Conservation (phyloP, 148 eudicot species). For the Rhododendron ferrugineum region DNA sequence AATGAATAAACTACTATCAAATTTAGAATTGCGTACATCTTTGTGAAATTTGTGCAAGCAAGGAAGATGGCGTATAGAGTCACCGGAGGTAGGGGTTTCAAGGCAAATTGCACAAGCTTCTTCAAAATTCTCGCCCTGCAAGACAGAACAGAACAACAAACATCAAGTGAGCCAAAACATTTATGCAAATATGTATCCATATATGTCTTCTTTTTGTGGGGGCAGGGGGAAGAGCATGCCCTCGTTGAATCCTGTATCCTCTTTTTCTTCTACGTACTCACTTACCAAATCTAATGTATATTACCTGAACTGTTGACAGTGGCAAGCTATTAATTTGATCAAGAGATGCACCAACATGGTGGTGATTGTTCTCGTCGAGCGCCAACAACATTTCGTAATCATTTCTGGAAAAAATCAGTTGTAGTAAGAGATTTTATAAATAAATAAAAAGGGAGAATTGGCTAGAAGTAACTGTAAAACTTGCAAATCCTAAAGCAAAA, state of each 20-base stretch:
- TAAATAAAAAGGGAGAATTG: not conserved
- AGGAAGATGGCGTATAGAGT: constrained; percentile 85
- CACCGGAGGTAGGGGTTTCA: constrained; percentile 75
- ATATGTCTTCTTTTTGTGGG: not conserved
- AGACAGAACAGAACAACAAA: constrained; percentile 1
- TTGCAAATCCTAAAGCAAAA: not conserved
- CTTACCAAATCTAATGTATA: not conserved
- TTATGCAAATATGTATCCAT: not conserved
- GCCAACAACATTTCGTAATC: constrained; percentile 94
- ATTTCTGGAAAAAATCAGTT: constrained; percentile 29
- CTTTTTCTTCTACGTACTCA: not conserved
- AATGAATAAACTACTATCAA: not conserved
- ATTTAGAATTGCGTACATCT: constrained; percentile 46
- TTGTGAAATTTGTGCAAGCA: constrained; percentile 97
- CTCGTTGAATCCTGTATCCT: not conserved
- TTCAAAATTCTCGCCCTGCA: constrained; percentile 58
- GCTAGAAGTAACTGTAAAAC: not conserved
- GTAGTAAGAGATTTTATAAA: not conserved
- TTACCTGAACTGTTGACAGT: constrained; percentile 70
- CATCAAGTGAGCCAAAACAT: not conserved
- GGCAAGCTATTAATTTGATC: constrained; percentile 64
- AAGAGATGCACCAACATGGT: constrained; percentile 67
- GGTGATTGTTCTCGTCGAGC: constrained; percentile 86
- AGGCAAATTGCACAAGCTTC: constrained; percentile 83
- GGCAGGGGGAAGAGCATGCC: not conserved